Evolutionary conservation across 179 eudicot species (phyloP), one percentile per base, ranked within the genome.

Genomic region (Silene noctiflora): DNA sequence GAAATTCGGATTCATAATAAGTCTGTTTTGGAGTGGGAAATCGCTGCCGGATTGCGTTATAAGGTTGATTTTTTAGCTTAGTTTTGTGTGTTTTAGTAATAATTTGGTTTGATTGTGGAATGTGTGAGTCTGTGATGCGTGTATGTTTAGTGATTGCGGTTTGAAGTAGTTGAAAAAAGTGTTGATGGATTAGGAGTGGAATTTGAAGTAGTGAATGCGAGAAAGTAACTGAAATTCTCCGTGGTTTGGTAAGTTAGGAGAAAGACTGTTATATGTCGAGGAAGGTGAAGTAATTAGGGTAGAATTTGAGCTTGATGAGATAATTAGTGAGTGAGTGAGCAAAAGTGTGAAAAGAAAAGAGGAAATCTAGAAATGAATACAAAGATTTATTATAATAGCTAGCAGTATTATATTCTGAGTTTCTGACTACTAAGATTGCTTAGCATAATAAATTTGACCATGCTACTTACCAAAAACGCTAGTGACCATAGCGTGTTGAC

Each of bases 21-120:
- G 81, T 90, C 97, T 13, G 97, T 91, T 79, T 77, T 90, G 83
- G 95, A 91, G 89, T 91, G 97, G 97, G 97, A 91, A 75, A 84
- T 91, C 69, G 86, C 91, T 72, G 93, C 78, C 53, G 97, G 97
- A 71, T 83, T 91, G 81, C 97, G 89, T 22, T 91, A 91, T 73
- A 91, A 91, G 97, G 97, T 91, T 74, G 29, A 12, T 72, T 55
- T 17, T 4, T 3, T 51, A 68, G 19, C 63, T 67, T 67, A 8
- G 22, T 46, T 48, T 3, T 69, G 29, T 69, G 5, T 67, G 70
- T 62, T 42, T 75, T 48, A 29, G 64, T 71, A 65, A 33, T 69
- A 22, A 53, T 35, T 61, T 60, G 60, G 64, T 75, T 62, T 68
- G 58, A 14, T 51, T 51, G 4, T 16, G 58, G 58, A 51, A 51